These are phyloP conservation scores for Backusella tuberculispora DNA, from an alignment of 192 early-diverging fungal species.

Conservation along the genomic window DNA sequence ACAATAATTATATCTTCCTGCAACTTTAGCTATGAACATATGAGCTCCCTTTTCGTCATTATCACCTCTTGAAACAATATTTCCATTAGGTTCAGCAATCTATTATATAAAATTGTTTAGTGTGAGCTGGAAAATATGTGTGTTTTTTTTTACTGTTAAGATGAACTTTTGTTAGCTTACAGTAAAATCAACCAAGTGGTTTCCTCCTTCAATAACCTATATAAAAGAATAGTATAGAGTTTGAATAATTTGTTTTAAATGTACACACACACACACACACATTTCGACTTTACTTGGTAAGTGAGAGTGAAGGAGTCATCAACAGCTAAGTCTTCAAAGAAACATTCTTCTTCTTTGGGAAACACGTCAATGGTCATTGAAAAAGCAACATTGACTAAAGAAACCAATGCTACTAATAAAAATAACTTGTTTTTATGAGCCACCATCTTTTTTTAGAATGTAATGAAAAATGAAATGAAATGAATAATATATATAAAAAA, in stretches of 20 bases:
- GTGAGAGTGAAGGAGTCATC: slow-evolving; percentile 66
- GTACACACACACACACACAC: too few species aligned
- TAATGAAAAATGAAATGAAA: too few species aligned
- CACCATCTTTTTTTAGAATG: background rate
- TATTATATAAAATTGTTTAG: slow-evolving; percentile 23
- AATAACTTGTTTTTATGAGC: background rate
- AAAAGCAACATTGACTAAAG: background rate
- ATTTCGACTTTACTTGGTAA: slow-evolving; percentile 48
- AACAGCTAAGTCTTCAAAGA: slow-evolving; percentile 62
- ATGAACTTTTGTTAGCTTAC: slow-evolving; percentile 37
- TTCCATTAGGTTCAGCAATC: slow-evolving; percentile 52
- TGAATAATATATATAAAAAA: too few species aligned
- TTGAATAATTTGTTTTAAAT: background rate
- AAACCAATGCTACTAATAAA: slow-evolving; percentile 1
- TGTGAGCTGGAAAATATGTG: background rate
- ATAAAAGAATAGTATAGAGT: background rate
- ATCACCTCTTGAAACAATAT: slow-evolving; percentile 36
- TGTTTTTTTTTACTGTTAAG: too few species aligned
- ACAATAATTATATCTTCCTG: slow-evolving; percentile 72
- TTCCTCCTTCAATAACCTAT: slow-evolving; percentile 64
- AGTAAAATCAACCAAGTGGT: slow-evolving; percentile 69
- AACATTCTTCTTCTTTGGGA: slow-evolving; percentile 54
- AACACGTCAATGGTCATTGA: slow-evolving; percentile 20
- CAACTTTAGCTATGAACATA: slow-evolving; percentile 45
- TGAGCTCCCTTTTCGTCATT: slow-evolving; percentile 49